Base-by-base conservation (phyloP, 1,139 yeast genomes). In the Ashbya aceris region DNA sequence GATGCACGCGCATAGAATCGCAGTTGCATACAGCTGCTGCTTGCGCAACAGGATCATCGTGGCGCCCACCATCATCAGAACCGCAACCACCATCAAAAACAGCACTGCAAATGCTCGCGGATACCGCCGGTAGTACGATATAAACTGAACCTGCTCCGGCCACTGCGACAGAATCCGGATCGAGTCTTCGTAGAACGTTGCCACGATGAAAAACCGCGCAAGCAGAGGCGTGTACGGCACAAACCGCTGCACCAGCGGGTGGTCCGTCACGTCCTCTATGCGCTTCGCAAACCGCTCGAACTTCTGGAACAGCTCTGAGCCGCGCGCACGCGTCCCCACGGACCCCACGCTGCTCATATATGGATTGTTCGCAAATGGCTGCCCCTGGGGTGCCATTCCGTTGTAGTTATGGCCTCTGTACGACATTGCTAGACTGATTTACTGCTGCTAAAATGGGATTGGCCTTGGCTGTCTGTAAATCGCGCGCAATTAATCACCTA, bases 171-270 rank as follows among this genome's bases (percentile, higher is more conserved):
- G 59, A 55, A 91, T 85, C 62, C 98, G 74, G 45, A 83, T 62
- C 1, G 96, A 78, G 60, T 91, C 98, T 64, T 91, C 98, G 54
- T 79, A 77, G 61, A 89, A 91, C 1, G 98, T 91, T 41, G 95
- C 96, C 46, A 91, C 96, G 51, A 91, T 87, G 54, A 89, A 76
- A 48, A 85, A 79, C 45, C 98, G 74, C 27, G 96, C 97, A 51
- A 91, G 74, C 20, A 82, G 79, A 10, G 97, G 97, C 29, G 81
- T 79, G 52, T 77, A 80, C 0, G 91, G 91, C 60, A 74, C 81
- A 41, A 80, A 59, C 40, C 47, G 54, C 35, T 50, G 56, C 27
- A 65, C 52, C 12, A 52, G 41, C 13, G 68, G 67, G 38, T 51
- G 54, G 32, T 65, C 67, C 10, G 79, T 74, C 4, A 62, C 39